Evolutionary conservation across 2,329 filamentous ascomycete species (phyloP).

Genomic region (Penicillium decumbens): DNA sequence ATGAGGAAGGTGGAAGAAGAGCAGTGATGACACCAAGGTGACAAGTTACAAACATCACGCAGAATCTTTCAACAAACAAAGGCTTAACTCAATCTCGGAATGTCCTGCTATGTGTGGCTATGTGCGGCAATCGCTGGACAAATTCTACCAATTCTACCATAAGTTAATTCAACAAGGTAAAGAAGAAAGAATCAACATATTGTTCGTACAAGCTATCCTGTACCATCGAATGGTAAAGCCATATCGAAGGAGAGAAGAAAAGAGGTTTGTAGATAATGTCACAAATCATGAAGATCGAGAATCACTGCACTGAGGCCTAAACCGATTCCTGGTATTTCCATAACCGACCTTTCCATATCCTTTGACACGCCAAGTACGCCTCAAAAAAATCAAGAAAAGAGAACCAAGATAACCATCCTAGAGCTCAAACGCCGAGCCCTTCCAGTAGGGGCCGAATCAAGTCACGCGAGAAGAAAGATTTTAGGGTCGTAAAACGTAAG

Average conservation of each 20-base stretch:
- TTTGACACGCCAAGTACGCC: constrained; percentile 18
- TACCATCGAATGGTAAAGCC: constrained; percentile 8
- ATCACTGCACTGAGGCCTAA: constrained; percentile 1
- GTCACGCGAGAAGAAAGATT: constrained; percentile 21
- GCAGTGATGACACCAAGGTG: no score
- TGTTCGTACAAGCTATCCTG: constrained; percentile 24
- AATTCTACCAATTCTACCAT: no score
- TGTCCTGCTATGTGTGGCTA: no score
- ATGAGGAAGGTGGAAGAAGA: no score
- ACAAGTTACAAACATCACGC: no score
- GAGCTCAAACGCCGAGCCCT: constrained; percentile 17
- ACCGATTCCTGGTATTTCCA: constrained; percentile 21
- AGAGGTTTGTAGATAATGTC: constrained; percentile 14
- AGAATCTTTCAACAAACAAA: no score
- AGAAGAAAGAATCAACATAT: constrained; percentile 7
- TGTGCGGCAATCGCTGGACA: no score
- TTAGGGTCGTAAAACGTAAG: constrained; percentile 23
- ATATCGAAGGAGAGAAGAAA: constrained; percentile 17
- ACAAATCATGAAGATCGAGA: constrained; percentile 16
- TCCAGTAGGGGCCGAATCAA: constrained; percentile 13
- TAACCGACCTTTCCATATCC: constrained; percentile 11
- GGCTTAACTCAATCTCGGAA: no score
- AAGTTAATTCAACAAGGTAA: no score
- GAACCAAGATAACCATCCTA: constrained; percentile 9
- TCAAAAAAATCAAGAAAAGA: constrained; percentile 8